Base-by-base conservation (phyloP, 306 rosid species). In the Vachellia pachyceras region DNA sequence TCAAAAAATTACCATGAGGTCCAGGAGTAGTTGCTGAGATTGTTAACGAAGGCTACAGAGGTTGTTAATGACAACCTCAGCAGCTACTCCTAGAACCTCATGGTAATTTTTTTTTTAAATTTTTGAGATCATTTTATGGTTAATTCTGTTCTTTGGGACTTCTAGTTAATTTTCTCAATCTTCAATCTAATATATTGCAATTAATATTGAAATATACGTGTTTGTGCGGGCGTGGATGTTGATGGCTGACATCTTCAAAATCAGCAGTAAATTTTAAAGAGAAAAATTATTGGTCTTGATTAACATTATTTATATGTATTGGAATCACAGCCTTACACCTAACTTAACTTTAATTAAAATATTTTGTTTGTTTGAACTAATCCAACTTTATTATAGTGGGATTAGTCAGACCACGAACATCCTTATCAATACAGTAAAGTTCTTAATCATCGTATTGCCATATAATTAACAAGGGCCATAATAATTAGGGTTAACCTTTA, bases 301-400 rank as follows among this genome's bases (percentile, higher is more conserved):
- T 58, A n/a, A 55, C 15, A 55, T 55, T 20, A 55, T n/a, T 55
- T 55, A 7, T 23, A 58, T 58, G 33, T 29, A 29, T 3, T 6
- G 65, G 14, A 58, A 58, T 58, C 65, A 58, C 65, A 58, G 10
- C 36, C 65, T 58, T 58, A 10, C 36, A 58, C 65, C 36, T 58
- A 58, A 10, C 65, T 23, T n/a, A n/a, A 20, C 63, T 55, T 55
- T 55, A 55, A 55, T n/a, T 55, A 55, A 55, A 55, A 55, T 8
- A 55, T 52, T 7, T 54, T 5, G 0, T 20, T 10, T 55, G 20
- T 18, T 20, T 55, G 4, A 55, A 55, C 63, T 20, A 55, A 55
- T 55, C 63, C 33, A 20, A n/a, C 63, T n/a, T 55, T 22, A 55
- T 55, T 55, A 20, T 7, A 55, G 63, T n/a, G 63, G 29, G 33